Evolutionary conservation across 805 yeast species (phyloP), one percentile per base, ranked within the genome.

Genomic region (Lipomyces yamanashiensis): DNA sequence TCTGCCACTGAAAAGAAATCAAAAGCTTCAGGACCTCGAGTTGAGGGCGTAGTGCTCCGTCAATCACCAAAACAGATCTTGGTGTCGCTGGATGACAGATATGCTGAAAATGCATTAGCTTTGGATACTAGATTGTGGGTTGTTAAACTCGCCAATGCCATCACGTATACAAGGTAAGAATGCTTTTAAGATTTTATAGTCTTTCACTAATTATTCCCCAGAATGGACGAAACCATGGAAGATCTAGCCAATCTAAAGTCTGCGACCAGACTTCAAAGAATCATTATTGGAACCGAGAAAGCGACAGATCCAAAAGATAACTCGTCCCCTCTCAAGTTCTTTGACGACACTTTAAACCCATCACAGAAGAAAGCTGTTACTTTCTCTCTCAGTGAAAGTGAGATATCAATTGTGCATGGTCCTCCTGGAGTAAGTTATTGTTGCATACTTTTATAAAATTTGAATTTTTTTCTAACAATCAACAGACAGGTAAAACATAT

Each of bases 351-450:
- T 1, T 74, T 90, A 37, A 91, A 91, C 70, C 78, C 76, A 0
- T 88, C 97, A 0, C 99, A 93, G 72, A 81, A 80, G 53, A 73
- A 79, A 2, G 97, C 98, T 0, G 86, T 92, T 8, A 75, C 78
- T 12, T 88, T 88, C 74, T 82, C 96, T 0, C 57, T 91, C 15
- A 71, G 73, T 1, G 74, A 77, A 1, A 82, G 85, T 15, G 75
- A 80, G 74, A 47, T 84, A 17, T 73, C 82, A 2, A 82, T 88
- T 8, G 82, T 88, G 7, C 93, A 88, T 71, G 93, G 93, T 0
- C 93, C 93, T 0, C 92, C 92, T 0, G 93, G 93, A 40, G 68
- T 58, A 58, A 15, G 58, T 49, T 6, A 39, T 39, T 39, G 7
- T 39, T 39, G 41, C 41, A 39, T 19, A 3, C 21, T 21, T 52